Base-by-base conservation (phyloP, 2,329 filamentous ascomycete genomes). In the Thielaviopsis populi region DNA sequence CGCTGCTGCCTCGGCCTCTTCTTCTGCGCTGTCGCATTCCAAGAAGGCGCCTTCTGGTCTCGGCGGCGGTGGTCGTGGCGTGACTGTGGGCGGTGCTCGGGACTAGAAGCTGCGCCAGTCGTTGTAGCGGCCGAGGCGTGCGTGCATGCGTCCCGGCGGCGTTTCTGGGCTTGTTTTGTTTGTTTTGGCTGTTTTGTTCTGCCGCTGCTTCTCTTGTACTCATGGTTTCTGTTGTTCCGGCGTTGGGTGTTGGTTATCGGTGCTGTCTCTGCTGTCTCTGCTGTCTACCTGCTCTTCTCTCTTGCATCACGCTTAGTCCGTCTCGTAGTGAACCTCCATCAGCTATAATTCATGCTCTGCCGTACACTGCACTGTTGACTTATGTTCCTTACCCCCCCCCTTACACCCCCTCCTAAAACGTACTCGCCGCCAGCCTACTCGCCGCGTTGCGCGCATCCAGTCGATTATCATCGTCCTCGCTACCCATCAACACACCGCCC, bases 361-460 rank as follows among this genome's bases (percentile, higher is more conserved):
- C 13, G 41, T 43, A 43, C 41, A 43, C 30, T 50, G 17, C n/a
- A 19, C 22, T 22, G 46, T 19, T 8, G 46, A 22, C n/a, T 50
- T 10, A 1, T 54, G 24, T 33, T 13, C 8, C 30, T 11, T 15
- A 10, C 2, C 24, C 11, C 41, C 4, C 24, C 50, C 8, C 5
- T 30, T n/a, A 30, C 5, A 30, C 19, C 41, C 48, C 43, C 30
- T 56, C 62, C 70, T 77, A 97, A 74, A 96, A 96, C 19, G 92
- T 96, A 78, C 91, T 96, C 69, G 91, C 89, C 59, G 92, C 94
- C 76, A 99, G 78, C 71, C 94, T 83, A 75, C 89, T 96, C 42
- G 94, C 94, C 62, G 94, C 94, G 76, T 97, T 99, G 74, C 89
- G 84, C 50, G 94, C 94, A 80, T 99, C 94, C 66, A 99, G 85